Conservation (phyloP, 768 basidiomycete genomes). For the button mushroom (Agaricus bisporus) region DNA sequence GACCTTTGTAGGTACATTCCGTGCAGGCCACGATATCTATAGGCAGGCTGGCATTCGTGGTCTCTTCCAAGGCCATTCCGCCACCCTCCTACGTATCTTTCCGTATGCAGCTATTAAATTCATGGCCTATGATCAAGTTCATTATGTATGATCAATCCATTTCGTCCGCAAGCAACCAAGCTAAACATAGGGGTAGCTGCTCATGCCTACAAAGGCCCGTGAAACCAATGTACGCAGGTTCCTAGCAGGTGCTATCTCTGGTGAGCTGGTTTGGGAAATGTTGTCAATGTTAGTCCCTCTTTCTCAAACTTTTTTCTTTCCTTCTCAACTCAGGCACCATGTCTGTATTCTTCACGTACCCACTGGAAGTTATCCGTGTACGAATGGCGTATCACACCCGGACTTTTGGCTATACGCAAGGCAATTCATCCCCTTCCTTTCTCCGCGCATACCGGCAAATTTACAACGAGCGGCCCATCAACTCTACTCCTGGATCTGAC, state of each 20-base stretch:
- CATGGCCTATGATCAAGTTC: slow-evolving; percentile 90
- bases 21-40: slow-evolving; percentile 72
- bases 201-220: slow-evolving; percentile 78
- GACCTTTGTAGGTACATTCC: slow-evolving; percentile 78
- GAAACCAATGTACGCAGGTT: slow-evolving; percentile 82
- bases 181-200: slow-evolving; percentile 36
- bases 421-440: slow-evolving; percentile 41
- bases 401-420: slow-evolving; percentile 18
- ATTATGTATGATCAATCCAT: slow-evolving; percentile 46
- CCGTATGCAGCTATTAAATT: slow-evolving; percentile 98
- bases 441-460: slow-evolving; percentile 53
- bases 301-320: slow-evolving; percentile 1
- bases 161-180: not conserved
- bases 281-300: not conserved
- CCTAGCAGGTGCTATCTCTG: slow-evolving; percentile 81
- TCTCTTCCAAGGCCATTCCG: slow-evolving; percentile 93
- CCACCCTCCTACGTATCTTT: slow-evolving; percentile 89
- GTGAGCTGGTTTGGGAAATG: slow-evolving; percentile 33
- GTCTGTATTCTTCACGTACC: slow-evolving; percentile 91
- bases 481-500: slow-evolving; percentile 15
- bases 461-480: slow-evolving; percentile 54
- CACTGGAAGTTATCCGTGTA: slow-evolving; percentile 91
- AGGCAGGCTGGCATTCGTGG: slow-evolving; percentile 64
- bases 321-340: slow-evolving; percentile 51
- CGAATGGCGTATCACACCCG: slow-evolving; percentile 86